phyloP scores from a whole-genome alignment of 345 rosid genomes.

The Gossypium sturtianum region DNA sequence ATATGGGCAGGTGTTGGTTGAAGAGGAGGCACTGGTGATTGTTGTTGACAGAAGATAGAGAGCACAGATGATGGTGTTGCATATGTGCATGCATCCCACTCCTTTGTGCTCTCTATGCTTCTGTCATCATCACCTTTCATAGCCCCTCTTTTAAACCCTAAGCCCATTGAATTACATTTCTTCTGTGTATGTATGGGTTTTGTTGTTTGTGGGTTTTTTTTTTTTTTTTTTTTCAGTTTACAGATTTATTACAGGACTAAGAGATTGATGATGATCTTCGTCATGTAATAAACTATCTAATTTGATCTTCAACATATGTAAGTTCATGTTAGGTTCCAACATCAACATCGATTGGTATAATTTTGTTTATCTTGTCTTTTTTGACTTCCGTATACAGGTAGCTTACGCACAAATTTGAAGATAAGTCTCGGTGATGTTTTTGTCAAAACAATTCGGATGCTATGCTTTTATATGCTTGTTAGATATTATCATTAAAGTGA shows the following conservation, averaged over 20 bases:
- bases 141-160: not conserved
- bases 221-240: not conserved
- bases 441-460: not conserved
- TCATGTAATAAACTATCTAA: too few relatives aligned
- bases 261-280: too few relatives aligned
- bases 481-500: not conserved
- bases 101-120: slow-evolving; percentile 91
- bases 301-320: too few relatives aligned
- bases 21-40: slow-evolving; percentile 23
- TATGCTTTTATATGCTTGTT: not conserved
- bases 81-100: slow-evolving; percentile 38
- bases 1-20: too few relatives aligned
- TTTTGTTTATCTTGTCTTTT: not conserved
- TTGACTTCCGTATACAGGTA: not conserved
- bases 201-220: not conserved
- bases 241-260: not conserved
- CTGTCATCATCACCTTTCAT: slow-evolving; percentile 59
- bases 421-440: not conserved
- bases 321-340: too few relatives aligned
- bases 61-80: slow-evolving; percentile 81
- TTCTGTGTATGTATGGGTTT: not conserved
- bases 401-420: not conserved
- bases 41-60: slow-evolving; percentile 99
- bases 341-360: too few relatives aligned
- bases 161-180: too few relatives aligned